Base-by-base conservation (phyloP, 345 rosid genomes). In the Noccaea caerulescens region DNA sequence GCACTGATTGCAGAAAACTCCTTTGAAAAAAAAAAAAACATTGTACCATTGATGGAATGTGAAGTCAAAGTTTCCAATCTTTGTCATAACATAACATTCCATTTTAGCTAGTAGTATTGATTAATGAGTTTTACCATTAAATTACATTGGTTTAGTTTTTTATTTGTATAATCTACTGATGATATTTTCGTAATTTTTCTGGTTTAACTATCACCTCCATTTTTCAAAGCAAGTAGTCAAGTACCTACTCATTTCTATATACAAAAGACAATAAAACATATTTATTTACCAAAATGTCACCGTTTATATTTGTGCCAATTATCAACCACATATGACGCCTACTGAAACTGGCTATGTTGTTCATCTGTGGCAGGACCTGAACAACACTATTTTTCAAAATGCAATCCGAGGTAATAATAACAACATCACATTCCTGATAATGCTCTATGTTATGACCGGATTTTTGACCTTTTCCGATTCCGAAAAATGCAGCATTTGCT, bases 341-440 rank as follows among this genome's bases (percentile, higher is more conserved):
- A 27, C 10, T 63, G 42, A 66, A 54, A 68, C 37, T 50, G 47
- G 58, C 12, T 27, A 49, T 66, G 57, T 36, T 65, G 38, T 61
- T 63, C 44, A 46, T 50, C n/a, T 59, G 4, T 27, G 78, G 60
- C 83, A 91, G 97, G 88, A 91, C 65, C 77, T 91, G 44, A 63
- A 62, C 69, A 87, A 85, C 67, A 80, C 67, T 38, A 80, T 85
- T 55, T 32, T 91, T 53, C 66, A 80, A 37, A 91, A 88, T 58
- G 91, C 97, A 12, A 73, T 88, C 60, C 74, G 75, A 82, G 97
- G 97, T 84, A 72, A 34, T 63, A 16, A 1, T 7, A 63, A 62
- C 25, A 12, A 47, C 8, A 10, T 20, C 1, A 42, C 11, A 52
- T 45, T 62, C 14, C 4, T 44, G 0, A 44, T 47, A 10, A 54